Percentiles rank a stretch among this genome's conserved stretches.
Evolutionary conservation across 2,329 filamentous ascomycete species (phyloP).

Genomic region (Ophioceras dolichostomum): DNA sequence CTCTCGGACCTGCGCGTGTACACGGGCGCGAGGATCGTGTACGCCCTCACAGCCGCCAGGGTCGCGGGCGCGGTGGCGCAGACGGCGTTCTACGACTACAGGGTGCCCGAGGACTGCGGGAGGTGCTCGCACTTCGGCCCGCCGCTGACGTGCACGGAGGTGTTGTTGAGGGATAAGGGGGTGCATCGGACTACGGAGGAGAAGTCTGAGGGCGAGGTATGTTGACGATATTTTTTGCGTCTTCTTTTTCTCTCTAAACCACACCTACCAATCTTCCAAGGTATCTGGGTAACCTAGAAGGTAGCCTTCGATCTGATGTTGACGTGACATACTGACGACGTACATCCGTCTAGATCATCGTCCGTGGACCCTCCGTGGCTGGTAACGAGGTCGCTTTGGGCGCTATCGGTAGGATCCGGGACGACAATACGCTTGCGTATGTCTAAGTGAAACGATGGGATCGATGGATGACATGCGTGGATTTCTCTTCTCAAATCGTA

Average conservation of each 20-base stretch:
- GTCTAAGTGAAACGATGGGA: conserved; percentile 19
- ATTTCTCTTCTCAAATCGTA: no score
- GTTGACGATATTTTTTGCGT: conserved; percentile 12
- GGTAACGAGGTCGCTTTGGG: conserved; percentile 53
- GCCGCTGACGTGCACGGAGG: conserved; percentile 67
- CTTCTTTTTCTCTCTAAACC: neutral
- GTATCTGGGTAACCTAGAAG: no score
- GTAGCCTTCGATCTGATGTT: no score
- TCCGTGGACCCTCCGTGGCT: conserved; percentile 61
- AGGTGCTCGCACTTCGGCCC: conserved; percentile 62
- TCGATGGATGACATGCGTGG: no score
- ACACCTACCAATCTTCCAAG: conserved; percentile 4
- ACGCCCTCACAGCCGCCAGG: conserved; percentile 68
- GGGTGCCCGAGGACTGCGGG: conserved; percentile 34
- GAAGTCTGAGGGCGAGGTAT: conserved; percentile 49
- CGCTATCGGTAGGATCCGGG: conserved; percentile 49
- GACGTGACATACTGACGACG: no score
- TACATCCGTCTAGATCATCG: conserved; percentile 50
- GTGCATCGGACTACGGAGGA: conserved; percentile 52
- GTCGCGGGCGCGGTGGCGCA: conserved; percentile 88
- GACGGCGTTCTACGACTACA: conserved; percentile 79
- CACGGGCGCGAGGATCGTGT: conserved; percentile 67
- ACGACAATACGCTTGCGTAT: conserved; percentile 62
- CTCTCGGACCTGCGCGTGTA: conserved; percentile 75
- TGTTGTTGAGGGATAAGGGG: conserved; percentile 55